A percentile compares a stretch with the other conserved stretches of the same genome.
These are phyloP conservation scores for Arthrobotrys entomopaga DNA, from an alignment of 2,329 filamentous ascomycete genomes.

Conservation along the genomic window DNA sequence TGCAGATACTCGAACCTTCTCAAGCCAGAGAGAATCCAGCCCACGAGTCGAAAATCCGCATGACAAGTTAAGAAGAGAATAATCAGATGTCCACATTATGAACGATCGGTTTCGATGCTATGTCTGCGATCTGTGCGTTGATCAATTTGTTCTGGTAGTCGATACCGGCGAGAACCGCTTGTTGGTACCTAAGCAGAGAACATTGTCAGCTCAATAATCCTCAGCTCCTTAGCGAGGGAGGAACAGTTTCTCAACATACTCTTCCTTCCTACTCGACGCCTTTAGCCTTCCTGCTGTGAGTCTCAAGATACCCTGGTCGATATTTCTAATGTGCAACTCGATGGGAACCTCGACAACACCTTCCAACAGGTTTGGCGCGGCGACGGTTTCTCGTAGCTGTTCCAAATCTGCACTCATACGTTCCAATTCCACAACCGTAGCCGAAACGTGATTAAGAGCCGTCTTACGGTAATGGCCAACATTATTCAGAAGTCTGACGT, in stretches of 20 bases:
- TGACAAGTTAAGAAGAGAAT: too few species aligned
- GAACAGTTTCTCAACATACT: slow-evolving; percentile 28
- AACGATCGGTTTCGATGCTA: slow-evolving; percentile 37
- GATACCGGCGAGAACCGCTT: slow-evolving; percentile 48
- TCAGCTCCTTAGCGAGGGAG: too few species aligned
- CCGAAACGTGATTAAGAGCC: slow-evolving; percentile 75
- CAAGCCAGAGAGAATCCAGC: neutral
- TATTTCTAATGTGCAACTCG: slow-evolving; percentile 78
- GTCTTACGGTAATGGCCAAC: slow-evolving; percentile 74
- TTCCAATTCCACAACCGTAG: slow-evolving; percentile 77
- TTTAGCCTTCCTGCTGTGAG: slow-evolving; percentile 71
- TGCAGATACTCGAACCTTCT: neutral
- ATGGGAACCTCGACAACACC: slow-evolving; percentile 72
- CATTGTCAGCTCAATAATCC: neutral
- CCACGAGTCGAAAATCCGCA: neutral
- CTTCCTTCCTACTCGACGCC: slow-evolving; percentile 53
- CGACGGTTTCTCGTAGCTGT: slow-evolving; percentile 76
- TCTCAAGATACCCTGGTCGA: slow-evolving; percentile 77
- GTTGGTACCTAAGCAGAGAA: slow-evolving; percentile 36
- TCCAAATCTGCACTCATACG: slow-evolving; percentile 76
- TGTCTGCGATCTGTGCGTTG: slow-evolving; percentile 48
- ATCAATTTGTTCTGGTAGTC: slow-evolving; percentile 52
- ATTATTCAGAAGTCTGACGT: slow-evolving; percentile 72
- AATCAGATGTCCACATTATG: slow-evolving; percentile 49
- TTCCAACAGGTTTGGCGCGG: slow-evolving; percentile 67